phyloP scores from a whole-genome alignment of 805 yeast species.

The Myxozyma lipomycoides region DNA sequence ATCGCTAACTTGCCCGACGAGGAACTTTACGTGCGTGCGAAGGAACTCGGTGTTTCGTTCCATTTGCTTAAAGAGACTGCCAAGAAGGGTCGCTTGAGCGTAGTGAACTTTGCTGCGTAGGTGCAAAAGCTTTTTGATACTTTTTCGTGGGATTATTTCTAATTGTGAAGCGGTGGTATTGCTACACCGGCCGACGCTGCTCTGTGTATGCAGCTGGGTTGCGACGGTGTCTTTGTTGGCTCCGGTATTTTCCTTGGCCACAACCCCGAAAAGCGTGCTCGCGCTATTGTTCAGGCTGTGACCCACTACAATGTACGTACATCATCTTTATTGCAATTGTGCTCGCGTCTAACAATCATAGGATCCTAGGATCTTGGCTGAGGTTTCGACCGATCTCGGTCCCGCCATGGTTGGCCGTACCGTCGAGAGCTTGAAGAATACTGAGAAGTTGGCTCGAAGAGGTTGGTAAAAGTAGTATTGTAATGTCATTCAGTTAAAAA shows the following conservation, averaged over 20 bases:
- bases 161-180: conserved; percentile 54
- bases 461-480: conserved; percentile 24
- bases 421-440: conserved; percentile 48
- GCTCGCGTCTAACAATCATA: not conserved
- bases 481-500: too few species aligned
- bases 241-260: conserved; percentile 74
- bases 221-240: conserved; percentile 74
- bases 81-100: conserved; percentile 62
- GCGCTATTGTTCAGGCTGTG: conserved; percentile 75
- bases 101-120: conserved; percentile 74
- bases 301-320: conserved; percentile 50
- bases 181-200: conserved; percentile 90
- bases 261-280: conserved; percentile 68
- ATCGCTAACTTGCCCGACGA: conserved; percentile 44
- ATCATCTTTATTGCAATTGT: not conserved
- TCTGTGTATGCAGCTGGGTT: conserved; percentile 73
- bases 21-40: conserved; percentile 51
- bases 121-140: not conserved
- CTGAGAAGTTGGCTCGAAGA: conserved; percentile 37
- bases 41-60: conserved; percentile 55
- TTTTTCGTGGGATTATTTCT: not conserved
- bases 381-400: conserved; percentile 66
- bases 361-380: conserved; percentile 57
- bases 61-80: conserved; percentile 50
- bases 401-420: conserved; percentile 72